Percentiles rank a stretch among this genome's conserved stretches.
These are phyloP conservation scores for Lactifluus hygrophoroides DNA, from an alignment of 768 basidiomycete genomes.

Conservation along the genomic window DNA sequence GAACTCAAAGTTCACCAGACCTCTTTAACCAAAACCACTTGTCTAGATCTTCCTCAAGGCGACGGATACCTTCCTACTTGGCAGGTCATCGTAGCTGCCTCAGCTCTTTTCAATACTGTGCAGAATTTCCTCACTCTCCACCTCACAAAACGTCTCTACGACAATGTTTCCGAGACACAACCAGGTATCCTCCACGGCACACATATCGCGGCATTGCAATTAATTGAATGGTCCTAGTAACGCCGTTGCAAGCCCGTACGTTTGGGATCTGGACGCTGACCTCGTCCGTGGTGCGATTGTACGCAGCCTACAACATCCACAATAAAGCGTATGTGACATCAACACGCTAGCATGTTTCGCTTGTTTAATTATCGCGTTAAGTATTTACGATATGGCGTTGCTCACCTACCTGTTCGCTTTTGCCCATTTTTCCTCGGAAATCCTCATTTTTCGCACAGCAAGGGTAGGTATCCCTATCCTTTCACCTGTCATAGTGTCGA, in stretches of 20 bases:
- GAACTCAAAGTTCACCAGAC: neutral
- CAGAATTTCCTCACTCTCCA: constrained; percentile 77
- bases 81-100: constrained; percentile 73
- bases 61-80: constrained; percentile 76
- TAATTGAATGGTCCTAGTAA: constrained; percentile 44
- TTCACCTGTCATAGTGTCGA: constrained; percentile 75
- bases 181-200: constrained; percentile 20
- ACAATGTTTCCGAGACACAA: constrained; percentile 27
- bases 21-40: neutral
- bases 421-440: constrained; percentile 80
- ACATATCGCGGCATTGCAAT: neutral
- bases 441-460: constrained; percentile 73
- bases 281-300: constrained; percentile 71
- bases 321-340: constrained; percentile 56
- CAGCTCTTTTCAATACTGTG: constrained; percentile 76
- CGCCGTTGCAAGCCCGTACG: constrained; percentile 76
- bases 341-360: neutral
- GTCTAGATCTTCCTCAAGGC: constrained; percentile 51
- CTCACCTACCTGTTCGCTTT: constrained; percentile 87
- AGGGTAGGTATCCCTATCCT: constrained; percentile 50
- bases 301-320: constrained; percentile 85
- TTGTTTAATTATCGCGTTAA: constrained; percentile 27
- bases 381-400: constrained; percentile 84
- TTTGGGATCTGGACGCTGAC: constrained; percentile 90
- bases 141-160: constrained; percentile 73